phyloP scores from a whole-genome alignment of 805 yeast species.

The Lipomyces mesembrius region DNA sequence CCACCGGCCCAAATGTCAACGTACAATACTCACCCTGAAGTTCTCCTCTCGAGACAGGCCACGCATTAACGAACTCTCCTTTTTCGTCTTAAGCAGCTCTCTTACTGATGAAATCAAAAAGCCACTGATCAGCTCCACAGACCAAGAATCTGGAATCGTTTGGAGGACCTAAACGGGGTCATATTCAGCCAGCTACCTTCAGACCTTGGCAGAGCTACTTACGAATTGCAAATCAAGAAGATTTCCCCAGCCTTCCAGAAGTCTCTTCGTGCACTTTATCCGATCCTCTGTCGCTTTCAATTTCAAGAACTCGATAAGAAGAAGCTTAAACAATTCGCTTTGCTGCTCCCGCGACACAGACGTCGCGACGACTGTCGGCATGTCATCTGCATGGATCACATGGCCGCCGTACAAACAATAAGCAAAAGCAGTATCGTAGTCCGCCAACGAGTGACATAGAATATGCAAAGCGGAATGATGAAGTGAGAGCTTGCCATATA shows the following conservation, averaged over 20 bases:
- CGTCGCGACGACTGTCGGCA: constrained; percentile 13
- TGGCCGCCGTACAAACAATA: constrained; percentile 44
- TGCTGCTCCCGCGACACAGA: constrained; percentile 32
- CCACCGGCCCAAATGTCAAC: not conserved
- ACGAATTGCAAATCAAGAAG: constrained; percentile 41
- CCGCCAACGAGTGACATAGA: constrained; percentile 44
- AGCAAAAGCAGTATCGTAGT: constrained; percentile 45
- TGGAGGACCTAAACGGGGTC: constrained; percentile 32
- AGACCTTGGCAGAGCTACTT: not conserved
- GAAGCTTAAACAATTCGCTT: constrained; percentile 40
- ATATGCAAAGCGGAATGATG: constrained; percentile 45
- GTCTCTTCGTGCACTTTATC: constrained; percentile 38
- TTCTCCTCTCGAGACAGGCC: constrained; percentile 39
- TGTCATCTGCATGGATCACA: constrained; percentile 31
- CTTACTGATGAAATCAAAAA: constrained; percentile 39
- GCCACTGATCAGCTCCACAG: constrained; percentile 42
- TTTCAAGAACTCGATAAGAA: constrained; percentile 41
- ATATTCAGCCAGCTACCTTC: not conserved
- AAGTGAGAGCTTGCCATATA: constrained; percentile 41
- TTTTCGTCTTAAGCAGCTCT: constrained; percentile 27
- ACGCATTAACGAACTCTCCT: constrained; percentile 34
- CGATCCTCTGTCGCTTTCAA: constrained; percentile 36
- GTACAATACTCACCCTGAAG: constrained; percentile 18
- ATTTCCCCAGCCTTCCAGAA: constrained; percentile 43
- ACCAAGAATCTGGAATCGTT: constrained; percentile 44